Conservation (phyloP, 1,139 yeast species). For the Scheffersomyces stambukii region DNA sequence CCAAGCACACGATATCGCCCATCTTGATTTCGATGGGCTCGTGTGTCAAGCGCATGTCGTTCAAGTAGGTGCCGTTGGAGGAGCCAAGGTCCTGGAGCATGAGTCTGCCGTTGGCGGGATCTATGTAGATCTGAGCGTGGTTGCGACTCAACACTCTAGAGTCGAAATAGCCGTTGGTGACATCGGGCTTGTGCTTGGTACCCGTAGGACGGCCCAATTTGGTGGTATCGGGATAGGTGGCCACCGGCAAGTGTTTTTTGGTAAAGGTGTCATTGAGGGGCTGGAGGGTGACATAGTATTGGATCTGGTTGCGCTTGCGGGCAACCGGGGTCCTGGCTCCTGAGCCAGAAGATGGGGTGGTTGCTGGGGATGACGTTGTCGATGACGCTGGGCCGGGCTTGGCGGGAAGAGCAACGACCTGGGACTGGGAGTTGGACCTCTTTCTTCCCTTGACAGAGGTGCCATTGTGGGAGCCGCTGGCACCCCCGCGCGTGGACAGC, state of each 20-base stretch:
- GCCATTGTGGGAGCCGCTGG: constrained; percentile 1
- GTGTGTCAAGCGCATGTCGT: constrained; percentile 63
- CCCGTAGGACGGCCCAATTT: constrained; percentile 87
- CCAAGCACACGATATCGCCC: constrained; percentile 81
- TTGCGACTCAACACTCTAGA: constrained; percentile 89
- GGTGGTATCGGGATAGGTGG: constrained; percentile 76
- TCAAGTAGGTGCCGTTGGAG: constrained; percentile 92
- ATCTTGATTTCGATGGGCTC: constrained; percentile 63
- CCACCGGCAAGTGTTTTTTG: constrained; percentile 73
- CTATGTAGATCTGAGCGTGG: constrained; percentile 88
- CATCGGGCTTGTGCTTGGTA: constrained; percentile 66
- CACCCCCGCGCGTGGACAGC: constrained; percentile 1
- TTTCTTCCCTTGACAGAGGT: constrained; percentile 16
- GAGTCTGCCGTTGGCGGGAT: constrained; percentile 59
- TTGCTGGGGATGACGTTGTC: constrained; percentile 4
- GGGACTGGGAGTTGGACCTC: constrained; percentile 40
- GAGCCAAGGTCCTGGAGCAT: constrained; percentile 84
- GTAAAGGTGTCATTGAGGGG: constrained; percentile 83
- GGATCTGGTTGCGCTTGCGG: constrained; percentile 27
- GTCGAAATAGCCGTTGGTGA: constrained; percentile 89
- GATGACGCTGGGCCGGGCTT: constrained; percentile 6
- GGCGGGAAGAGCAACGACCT: constrained; percentile 17
- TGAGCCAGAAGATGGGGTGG: constrained; percentile 7
- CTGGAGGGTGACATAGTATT: constrained; percentile 58
- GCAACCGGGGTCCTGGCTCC: constrained; percentile 1